Evolutionary conservation across 1,284 basidiomycete genomes (phyloP).

Genomic region (Cutaneotrichosporon mucoides): DNA sequence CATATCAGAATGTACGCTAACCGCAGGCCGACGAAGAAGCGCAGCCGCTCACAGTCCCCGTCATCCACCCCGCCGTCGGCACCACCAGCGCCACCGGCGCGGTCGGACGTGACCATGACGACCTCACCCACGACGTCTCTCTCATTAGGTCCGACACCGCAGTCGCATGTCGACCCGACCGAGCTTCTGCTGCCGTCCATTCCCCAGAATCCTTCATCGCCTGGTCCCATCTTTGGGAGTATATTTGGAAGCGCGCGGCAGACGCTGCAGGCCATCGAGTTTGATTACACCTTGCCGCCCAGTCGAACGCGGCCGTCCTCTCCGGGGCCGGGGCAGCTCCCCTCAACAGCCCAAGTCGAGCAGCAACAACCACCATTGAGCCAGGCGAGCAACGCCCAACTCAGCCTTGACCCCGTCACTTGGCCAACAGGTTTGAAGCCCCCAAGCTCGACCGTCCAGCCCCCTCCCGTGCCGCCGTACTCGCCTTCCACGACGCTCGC

Average conservation of each 20-base stretch:
- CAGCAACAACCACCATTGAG: no score
- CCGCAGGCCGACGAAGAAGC: background rate
- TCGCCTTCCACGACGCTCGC: no score
- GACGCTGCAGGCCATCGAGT: background rate
- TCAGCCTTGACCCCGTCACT: no score
- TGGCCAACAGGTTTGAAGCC: no score
- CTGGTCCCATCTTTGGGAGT: conserved; percentile 7
- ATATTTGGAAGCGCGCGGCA: conserved; percentile 15
- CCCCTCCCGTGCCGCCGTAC: no score
- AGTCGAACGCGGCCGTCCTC: background rate
- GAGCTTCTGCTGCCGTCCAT: background rate
- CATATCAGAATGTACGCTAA: background rate
- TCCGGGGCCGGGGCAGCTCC: background rate
- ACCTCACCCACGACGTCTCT: no score
- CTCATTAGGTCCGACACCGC: background rate
- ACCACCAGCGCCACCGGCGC: background rate
- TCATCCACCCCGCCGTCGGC: no score
- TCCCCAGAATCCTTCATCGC: background rate
- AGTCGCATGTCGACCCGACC: background rate
- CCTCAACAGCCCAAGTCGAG: no score
- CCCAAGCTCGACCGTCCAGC: no score
- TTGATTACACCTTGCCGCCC: background rate
- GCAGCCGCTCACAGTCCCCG: background rate
- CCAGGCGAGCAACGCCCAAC: no score
- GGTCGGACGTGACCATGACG: no score